A percentile compares a stretch with the other conserved stretches of the same genome.
phyloP scores from a whole-genome alignment of 2,329 filamentous ascomycete species.

The Tympanopsis confertula region DNA sequence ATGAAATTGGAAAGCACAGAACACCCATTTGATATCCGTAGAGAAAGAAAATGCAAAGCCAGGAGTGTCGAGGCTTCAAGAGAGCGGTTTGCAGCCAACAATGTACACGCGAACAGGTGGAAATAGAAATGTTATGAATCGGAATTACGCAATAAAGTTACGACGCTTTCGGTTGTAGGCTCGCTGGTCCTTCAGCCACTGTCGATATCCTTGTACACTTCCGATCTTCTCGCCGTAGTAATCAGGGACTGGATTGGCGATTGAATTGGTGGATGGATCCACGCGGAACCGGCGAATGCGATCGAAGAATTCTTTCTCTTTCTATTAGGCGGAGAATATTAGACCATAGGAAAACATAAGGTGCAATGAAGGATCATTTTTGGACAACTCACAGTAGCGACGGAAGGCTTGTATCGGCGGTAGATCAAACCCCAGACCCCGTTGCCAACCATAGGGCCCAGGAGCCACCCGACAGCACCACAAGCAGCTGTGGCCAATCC shows the following conservation, averaged over 20 bases:
- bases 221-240: conserved; percentile 65
- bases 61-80: no score
- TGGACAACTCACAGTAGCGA: conserved; percentile 30
- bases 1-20: no score
- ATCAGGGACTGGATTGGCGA: conserved; percentile 57
- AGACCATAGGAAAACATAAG: conserved; percentile 12
- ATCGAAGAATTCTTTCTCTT: conserved; percentile 56
- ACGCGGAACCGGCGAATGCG: conserved; percentile 56
- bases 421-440: conserved; percentile 44
- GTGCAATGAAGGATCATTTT: not conserved
- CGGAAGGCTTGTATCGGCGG: conserved; percentile 33
- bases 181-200: conserved; percentile 60
- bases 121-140: no score
- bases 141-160: not conserved
- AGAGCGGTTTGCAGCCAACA: no score
- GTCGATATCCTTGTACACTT: conserved; percentile 51
- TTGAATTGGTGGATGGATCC: conserved; percentile 54
- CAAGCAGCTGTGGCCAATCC: conserved; percentile 44
- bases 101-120: no score
- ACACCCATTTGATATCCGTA: no score
- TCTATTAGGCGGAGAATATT: conserved; percentile 24
- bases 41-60: no score
- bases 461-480: conserved; percentile 48
- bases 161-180: conserved; percentile 54
- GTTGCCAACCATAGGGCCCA: conserved; percentile 50